These are phyloP conservation scores for Caloboletus firmus DNA, from an alignment of 1,284 basidiomycete genomes.

Conservation along the genomic window DNA sequence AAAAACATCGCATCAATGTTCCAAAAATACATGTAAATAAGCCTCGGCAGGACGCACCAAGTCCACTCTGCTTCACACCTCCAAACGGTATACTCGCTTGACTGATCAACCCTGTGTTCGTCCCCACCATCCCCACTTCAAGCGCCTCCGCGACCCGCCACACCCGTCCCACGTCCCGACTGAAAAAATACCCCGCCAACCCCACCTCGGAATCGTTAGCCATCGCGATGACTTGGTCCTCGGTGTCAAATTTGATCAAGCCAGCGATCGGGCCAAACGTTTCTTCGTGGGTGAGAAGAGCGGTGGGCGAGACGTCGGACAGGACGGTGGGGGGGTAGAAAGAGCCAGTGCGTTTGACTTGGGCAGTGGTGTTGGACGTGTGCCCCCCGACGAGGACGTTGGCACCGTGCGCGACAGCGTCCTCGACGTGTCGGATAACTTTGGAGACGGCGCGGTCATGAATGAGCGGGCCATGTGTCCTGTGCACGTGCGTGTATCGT, in stretches of 20 bases:
- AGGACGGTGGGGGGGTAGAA: slow-evolving; percentile 91
- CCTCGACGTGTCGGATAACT: slow-evolving; percentile 83
- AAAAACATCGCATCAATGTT: not conserved
- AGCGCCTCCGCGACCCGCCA: slow-evolving; percentile 98
- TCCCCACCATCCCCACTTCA: slow-evolving; percentile 95
- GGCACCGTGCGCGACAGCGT: slow-evolving; percentile 82
- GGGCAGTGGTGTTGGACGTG: slow-evolving; percentile 46
- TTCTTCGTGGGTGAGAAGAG: slow-evolving; percentile 72
- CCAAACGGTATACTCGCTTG: slow-evolving; percentile 90
- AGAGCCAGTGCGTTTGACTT: slow-evolving; percentile 40
- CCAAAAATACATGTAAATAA: not conserved
- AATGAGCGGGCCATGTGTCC: slow-evolving; percentile 94
- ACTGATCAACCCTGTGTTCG: slow-evolving; percentile 82
- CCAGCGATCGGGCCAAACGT: slow-evolving; percentile 88
- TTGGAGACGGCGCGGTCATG: slow-evolving; percentile 86
- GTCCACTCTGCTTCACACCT: slow-evolving; percentile 85
- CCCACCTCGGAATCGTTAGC: slow-evolving; percentile 89
- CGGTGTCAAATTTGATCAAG: slow-evolving; percentile 83
- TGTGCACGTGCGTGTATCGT: slow-evolving; percentile 28
- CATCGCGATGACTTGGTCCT: slow-evolving; percentile 85
- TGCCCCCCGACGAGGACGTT: slow-evolving; percentile 84
- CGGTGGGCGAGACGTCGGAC: slow-evolving; percentile 75
- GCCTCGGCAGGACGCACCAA: slow-evolving; percentile 46
- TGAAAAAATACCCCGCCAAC: slow-evolving; percentile 93
- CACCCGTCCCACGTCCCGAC: slow-evolving; percentile 84